phyloP scores from a whole-genome alignment of 768 basidiomycete genomes.

The Tulasnella sp. region DNA sequence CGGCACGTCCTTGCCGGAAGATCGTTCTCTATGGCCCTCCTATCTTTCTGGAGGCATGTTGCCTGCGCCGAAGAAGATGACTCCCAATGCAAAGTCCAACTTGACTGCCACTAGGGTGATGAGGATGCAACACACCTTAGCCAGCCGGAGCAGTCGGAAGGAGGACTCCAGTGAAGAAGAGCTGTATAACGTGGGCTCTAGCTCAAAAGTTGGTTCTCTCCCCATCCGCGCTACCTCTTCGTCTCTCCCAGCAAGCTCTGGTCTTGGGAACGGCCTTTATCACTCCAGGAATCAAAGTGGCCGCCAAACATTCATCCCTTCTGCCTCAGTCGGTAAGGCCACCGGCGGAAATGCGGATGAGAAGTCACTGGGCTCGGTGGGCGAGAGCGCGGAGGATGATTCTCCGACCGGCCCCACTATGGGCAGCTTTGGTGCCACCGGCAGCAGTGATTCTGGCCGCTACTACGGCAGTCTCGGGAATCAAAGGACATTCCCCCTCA shows the following conservation, averaged over 20 bases:
- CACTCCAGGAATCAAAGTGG: no score
- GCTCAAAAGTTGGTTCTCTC: no score
- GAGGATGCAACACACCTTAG: conserved; percentile 23
- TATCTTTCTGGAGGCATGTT: conserved; percentile 41
- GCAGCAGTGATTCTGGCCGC: not conserved
- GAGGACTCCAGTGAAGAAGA: conserved; percentile 19
- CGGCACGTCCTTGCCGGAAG: conserved; percentile 76
- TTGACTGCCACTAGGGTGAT: conserved; percentile 20
- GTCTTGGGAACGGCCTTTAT: no score
- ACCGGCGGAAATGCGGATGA: no score
- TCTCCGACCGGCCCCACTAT: not conserved
- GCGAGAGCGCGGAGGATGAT: no score
- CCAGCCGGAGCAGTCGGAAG: conserved; percentile 22
- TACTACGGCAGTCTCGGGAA: conserved; percentile 1
- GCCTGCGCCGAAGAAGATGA: conserved; percentile 1
- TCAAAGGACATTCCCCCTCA: not conserved
- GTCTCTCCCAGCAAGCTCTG: no score
- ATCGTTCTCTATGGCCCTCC: conserved; percentile 84
- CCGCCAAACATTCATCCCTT: no score
- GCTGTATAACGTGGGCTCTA: no score
- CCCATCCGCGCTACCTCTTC: no score
- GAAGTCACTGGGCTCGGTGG: no score
- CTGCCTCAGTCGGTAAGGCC: no score
- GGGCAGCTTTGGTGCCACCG: not conserved
- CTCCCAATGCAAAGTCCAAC: not conserved